Evolutionary conservation across 176 grass and related monocot species (phyloP), one percentile per base, ranked within the genome.

Genomic region (Rhynchospora breviuscula): DNA sequence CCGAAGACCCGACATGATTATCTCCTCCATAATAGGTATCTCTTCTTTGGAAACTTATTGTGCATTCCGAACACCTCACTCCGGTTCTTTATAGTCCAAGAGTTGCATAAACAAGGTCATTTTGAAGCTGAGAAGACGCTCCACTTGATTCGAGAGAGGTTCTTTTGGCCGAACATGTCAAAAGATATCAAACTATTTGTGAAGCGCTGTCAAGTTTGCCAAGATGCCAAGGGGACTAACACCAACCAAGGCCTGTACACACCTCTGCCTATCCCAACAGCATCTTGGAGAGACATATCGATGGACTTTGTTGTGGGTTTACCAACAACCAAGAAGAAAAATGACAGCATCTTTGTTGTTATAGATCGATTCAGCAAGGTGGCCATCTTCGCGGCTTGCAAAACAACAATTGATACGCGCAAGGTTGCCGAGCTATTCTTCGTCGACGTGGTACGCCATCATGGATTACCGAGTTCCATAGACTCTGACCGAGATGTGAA

Each of bases 321-420:
- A 29, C 26, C 26, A 29, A 29, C 26, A 29, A 29, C 26, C 26
- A 29, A 29, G 1, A 29, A 29, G 26, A 29, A 29, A 29, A 29
- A 29, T 29, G 26, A 29, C 1, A 29, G 26, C 26, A 78, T 79
- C 31, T 78, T 85, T 4, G 70, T 85, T n/a, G 84, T 85, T 3
- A 15, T 85, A 0, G 84, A 85, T 10, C 4, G 84, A 5, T 71
- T 88, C 29, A 82, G 56, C 17, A 83, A 83, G 11, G 83, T 87
- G 67, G 79, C 40, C 53, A 14, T 48, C 19, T 78, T 78, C 11
- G 45, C 13, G 10, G 23, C n/a, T 6, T 78, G 73, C 8, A 18
- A 78, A 15, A 78, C 21, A 8, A 78, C 73, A 29, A 29, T 29
- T 29, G 26, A 29, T 29, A 1, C 26, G 26, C 26, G 26, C 0